phyloP scores from a whole-genome alignment of 2,329 filamentous ascomycete genomes.

The Fusarium decemcellulare region DNA sequence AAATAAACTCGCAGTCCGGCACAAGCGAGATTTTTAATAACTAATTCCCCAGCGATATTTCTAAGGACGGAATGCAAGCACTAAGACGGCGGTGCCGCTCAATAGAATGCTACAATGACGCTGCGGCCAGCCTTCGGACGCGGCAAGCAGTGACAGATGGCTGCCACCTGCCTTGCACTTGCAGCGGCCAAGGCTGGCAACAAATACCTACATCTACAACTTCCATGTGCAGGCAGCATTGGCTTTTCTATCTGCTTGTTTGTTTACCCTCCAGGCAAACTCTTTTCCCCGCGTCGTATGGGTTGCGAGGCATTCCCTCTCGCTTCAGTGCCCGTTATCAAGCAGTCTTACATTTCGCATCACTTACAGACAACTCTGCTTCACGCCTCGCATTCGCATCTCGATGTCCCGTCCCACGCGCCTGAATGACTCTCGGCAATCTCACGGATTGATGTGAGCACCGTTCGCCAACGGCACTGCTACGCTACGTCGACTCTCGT shows the following conservation, averaged over 20 bases:
- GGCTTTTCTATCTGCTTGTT: not conserved
- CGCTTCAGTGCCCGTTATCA: not conserved
- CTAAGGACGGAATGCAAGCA: too few species aligned
- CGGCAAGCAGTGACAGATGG: slow-evolving; percentile 1
- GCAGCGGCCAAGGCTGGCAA: slow-evolving; percentile 4
- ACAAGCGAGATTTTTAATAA: too few species aligned
- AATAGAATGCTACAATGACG: not conserved
- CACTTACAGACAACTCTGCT: slow-evolving; percentile 14
- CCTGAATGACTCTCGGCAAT: not conserved
- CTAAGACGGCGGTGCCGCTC: not conserved
- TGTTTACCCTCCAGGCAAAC: not conserved
- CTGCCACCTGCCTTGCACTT: slow-evolving; percentile 43
- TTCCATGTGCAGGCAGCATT: not conserved
- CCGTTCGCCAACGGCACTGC: not conserved
- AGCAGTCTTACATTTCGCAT: slow-evolving; percentile 27
- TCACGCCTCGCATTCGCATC: not conserved
- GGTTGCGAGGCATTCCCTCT: not conserved
- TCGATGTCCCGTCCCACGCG: not conserved
- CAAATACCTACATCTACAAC: too few species aligned
- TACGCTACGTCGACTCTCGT: not conserved
- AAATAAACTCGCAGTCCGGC: too few species aligned
- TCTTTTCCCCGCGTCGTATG: not conserved
- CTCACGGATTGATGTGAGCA: not conserved
- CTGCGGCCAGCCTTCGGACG: not conserved
- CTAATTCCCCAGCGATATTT: too few species aligned